A percentile compares a stretch with the other conserved stretches of the same genome.
Evolutionary conservation across 2,329 filamentous ascomycete species (phyloP).

Genomic region (Penicillium hordei): DNA sequence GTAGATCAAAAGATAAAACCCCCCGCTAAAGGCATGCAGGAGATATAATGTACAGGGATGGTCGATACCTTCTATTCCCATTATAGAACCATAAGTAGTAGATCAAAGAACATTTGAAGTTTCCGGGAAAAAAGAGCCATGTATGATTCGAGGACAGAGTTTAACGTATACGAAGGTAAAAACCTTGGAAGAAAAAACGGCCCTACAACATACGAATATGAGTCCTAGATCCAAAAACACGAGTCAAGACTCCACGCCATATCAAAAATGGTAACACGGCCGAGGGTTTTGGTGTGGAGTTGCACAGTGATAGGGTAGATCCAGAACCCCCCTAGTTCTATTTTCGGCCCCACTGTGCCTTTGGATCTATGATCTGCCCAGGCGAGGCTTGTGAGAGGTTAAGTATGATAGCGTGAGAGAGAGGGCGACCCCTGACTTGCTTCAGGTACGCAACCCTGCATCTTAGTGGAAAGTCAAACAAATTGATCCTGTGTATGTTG

Average conservation of each 20-base stretch:
- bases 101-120: background rate
- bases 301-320: slow-evolving; percentile 24
- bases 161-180: background rate
- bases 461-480: background rate
- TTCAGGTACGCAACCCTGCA: background rate
- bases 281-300: slow-evolving; percentile 16
- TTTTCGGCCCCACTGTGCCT: slow-evolving; percentile 9
- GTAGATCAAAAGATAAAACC: background rate
- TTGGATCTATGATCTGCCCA: background rate
- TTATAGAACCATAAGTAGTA: background rate
- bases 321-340: slow-evolving; percentile 22
- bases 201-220: background rate
- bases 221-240: background rate
- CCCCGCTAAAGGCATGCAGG: slow-evolving; percentile 2
- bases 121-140: background rate
- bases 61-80: background rate
- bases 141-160: background rate
- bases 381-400: background rate
- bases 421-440: background rate
- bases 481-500: background rate
- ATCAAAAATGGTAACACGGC: slow-evolving; percentile 23
- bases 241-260: slow-evolving; percentile 10
- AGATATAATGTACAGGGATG: slow-evolving; percentile 7
- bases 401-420: background rate
- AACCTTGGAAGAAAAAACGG: background rate